A percentile compares a stretch with the other conserved stretches of the same genome.
phyloP scores from a whole-genome alignment of 805 yeast species.

The Candida tallmaniae region DNA sequence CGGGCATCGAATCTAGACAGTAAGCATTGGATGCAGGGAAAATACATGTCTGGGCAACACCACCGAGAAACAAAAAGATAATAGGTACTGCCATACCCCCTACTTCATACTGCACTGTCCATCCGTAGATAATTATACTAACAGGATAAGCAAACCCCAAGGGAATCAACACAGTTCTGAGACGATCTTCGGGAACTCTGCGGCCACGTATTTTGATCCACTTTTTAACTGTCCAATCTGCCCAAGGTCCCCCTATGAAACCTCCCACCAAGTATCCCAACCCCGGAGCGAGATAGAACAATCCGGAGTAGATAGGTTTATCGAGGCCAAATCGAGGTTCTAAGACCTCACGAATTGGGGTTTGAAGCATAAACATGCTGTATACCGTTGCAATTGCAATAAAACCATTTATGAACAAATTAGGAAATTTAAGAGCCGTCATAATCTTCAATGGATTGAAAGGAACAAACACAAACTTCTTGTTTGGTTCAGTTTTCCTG shows the following conservation, averaged over 20 bases:
- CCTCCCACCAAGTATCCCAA: conserved; percentile 50
- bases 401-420: conserved; percentile 40
- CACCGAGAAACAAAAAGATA: conserved; percentile 42
- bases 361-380: conserved; percentile 48
- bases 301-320: conserved; percentile 45
- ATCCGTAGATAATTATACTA: conserved; percentile 47
- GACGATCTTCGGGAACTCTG: conserved; percentile 51
- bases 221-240: conserved; percentile 44
- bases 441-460: conserved; percentile 47
- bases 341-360: conserved; percentile 53
- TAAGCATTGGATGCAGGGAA: conserved; percentile 55
- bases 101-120: conserved; percentile 42
- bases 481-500: conserved; percentile 15
- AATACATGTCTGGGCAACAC: conserved; percentile 46
- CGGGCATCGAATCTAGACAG: conserved; percentile 56
- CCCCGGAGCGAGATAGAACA: conserved; percentile 57
- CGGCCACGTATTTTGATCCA: conserved; percentile 39
- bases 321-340: conserved; percentile 50
- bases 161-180: conserved; percentile 36
- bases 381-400: conserved; percentile 38
- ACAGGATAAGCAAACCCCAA: conserved; percentile 44
- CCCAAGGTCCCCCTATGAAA: conserved; percentile 48
- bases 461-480: conserved; percentile 36
- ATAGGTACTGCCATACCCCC: conserved; percentile 55
- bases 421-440: conserved; percentile 37